A percentile compares a stretch with the other conserved stretches of the same genome.
Evolutionary conservation across 2,329 filamentous ascomycete species (phyloP).

Genomic region (Penicillium sp.): DNA sequence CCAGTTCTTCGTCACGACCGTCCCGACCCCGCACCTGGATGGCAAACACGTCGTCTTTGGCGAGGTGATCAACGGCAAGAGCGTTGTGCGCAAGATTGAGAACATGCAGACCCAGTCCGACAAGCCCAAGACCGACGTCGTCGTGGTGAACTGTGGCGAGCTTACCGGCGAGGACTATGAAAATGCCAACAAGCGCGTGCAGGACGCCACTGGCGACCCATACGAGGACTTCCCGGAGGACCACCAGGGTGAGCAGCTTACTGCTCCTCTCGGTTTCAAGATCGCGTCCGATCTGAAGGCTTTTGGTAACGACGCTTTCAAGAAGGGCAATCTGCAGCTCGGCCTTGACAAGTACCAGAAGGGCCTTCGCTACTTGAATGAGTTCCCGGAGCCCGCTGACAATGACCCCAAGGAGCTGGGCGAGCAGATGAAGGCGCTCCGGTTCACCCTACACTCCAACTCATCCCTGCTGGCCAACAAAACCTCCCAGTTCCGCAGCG

Average conservation of each 20-base stretch:
- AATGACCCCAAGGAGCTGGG: constrained; percentile 67
- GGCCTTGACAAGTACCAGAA: constrained; percentile 94
- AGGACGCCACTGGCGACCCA: constrained; percentile 80
- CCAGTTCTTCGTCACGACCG: constrained; percentile 97
- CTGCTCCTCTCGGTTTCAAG: constrained; percentile 66
- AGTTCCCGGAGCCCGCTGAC: constrained; percentile 69
- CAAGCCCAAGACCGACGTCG: constrained; percentile 70
- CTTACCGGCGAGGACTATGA: constrained; percentile 69
- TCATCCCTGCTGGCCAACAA: constrained; percentile 82
- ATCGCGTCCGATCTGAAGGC: constrained; percentile 85
- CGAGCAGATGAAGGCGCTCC: constrained; percentile 66
- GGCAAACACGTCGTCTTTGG: constrained; percentile 97
- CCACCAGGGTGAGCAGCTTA: constrained; percentile 59
- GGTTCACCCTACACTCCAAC: constrained; percentile 86
- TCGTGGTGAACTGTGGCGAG: constrained; percentile 82
- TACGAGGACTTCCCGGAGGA: constrained; percentile 98
- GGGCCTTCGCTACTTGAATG: constrained; percentile 81
- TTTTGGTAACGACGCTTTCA: constrained; percentile 90
- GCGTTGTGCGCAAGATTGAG: constrained; percentile 83
- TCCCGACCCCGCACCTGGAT: constrained; percentile 90
- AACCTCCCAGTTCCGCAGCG: constrained; percentile 68
- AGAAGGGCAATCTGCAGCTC: constrained; percentile 65
- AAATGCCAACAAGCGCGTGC: constrained; percentile 62
- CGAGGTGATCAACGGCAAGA: constrained; percentile 89
- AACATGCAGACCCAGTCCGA: constrained; percentile 74